phyloP scores from a whole-genome alignment of 2,329 filamentous ascomycete species.

The Myrmaecium sp. region DNA sequence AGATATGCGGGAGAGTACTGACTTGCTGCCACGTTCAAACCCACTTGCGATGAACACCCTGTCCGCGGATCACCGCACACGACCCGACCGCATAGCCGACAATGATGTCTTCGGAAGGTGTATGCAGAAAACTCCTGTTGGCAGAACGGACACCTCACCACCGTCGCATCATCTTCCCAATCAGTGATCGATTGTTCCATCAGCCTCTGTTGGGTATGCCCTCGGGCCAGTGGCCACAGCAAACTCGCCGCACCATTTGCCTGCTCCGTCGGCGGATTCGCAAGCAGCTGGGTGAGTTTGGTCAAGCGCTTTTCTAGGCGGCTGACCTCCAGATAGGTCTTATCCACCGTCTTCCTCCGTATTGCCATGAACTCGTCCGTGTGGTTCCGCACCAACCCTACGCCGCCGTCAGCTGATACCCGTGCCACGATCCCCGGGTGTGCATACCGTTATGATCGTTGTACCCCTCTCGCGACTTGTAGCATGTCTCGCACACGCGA shows the following conservation, averaged over 20 bases:
- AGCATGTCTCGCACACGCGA: slow-evolving; percentile 95
- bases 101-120: slow-evolving; percentile 86
- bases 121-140: slow-evolving; percentile 91
- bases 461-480: slow-evolving; percentile 89
- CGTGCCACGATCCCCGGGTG: not conserved
- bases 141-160: slow-evolving; percentile 77
- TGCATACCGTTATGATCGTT: slow-evolving; percentile 57
- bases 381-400: slow-evolving; percentile 51
- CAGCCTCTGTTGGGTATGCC: slow-evolving; percentile 56
- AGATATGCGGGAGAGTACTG: slow-evolving; percentile 16
- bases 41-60: slow-evolving; percentile 69
- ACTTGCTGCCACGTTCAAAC: slow-evolving; percentile 56
- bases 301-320: slow-evolving; percentile 82
- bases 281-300: slow-evolving; percentile 70
- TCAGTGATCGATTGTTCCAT: slow-evolving; percentile 85
- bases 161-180: slow-evolving; percentile 81
- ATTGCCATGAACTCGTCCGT: slow-evolving; percentile 52
- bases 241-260: slow-evolving; percentile 31
- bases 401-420: not conserved
- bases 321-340: slow-evolving; percentile 73
- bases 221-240: slow-evolving; percentile 40
- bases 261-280: slow-evolving; percentile 48
- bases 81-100: slow-evolving; percentile 79
- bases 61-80: slow-evolving; percentile 82
- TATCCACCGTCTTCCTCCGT: slow-evolving; percentile 65